A percentile compares a stretch with the other conserved stretches of the same genome.
These are phyloP conservation scores for Thraustotheca clavata DNA, from an alignment of 352 stramenopile genomes.

Conservation along the genomic window DNA sequence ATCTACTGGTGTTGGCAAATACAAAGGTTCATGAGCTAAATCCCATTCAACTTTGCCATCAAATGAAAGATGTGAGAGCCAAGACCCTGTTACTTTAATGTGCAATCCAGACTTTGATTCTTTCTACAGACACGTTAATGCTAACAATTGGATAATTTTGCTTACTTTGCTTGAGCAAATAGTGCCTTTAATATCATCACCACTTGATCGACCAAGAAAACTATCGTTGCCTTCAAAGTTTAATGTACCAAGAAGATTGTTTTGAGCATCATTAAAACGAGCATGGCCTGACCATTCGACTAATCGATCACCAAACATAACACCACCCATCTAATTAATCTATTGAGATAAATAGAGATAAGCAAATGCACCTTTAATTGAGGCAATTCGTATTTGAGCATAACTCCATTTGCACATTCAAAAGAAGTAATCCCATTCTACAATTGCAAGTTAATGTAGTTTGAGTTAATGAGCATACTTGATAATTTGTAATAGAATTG, in stretches of 20 bases:
- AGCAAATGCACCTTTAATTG: slow-evolving; percentile 46
- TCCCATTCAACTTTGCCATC: slow-evolving; percentile 66
- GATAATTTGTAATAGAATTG: slow-evolving; percentile 61
- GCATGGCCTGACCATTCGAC: slow-evolving; percentile 51
- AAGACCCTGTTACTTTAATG: slow-evolving; percentile 46
- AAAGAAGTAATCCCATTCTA: slow-evolving; percentile 31
- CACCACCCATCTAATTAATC: slow-evolving; percentile 41
- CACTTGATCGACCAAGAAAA: slow-evolving; percentile 55
- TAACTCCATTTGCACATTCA: slow-evolving; percentile 41
- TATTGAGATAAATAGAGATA: background rate
- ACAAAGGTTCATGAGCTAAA: slow-evolving; percentile 54
- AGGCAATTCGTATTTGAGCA: slow-evolving; percentile 55
- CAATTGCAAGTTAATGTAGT: no score
- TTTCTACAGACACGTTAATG: slow-evolving; percentile 33
- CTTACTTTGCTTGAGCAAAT: slow-evolving; percentile 26
- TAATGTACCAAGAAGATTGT: slow-evolving; percentile 42
- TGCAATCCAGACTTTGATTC: slow-evolving; percentile 33
- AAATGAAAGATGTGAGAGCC: slow-evolving; percentile 60
- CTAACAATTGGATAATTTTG: background rate
- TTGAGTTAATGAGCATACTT: slow-evolving; percentile 32
- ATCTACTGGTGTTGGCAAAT: slow-evolving; percentile 38
- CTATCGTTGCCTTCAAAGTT: slow-evolving; percentile 53
- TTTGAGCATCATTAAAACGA: slow-evolving; percentile 38
- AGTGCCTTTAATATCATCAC: slow-evolving; percentile 61
- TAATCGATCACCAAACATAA: slow-evolving; percentile 59